A percentile compares a stretch with the other conserved stretches of the same genome.
These are phyloP conservation scores for Fonsecaea pugnacius DNA, from an alignment of 2,329 filamentous ascomycete genomes.

Conservation along the genomic window DNA sequence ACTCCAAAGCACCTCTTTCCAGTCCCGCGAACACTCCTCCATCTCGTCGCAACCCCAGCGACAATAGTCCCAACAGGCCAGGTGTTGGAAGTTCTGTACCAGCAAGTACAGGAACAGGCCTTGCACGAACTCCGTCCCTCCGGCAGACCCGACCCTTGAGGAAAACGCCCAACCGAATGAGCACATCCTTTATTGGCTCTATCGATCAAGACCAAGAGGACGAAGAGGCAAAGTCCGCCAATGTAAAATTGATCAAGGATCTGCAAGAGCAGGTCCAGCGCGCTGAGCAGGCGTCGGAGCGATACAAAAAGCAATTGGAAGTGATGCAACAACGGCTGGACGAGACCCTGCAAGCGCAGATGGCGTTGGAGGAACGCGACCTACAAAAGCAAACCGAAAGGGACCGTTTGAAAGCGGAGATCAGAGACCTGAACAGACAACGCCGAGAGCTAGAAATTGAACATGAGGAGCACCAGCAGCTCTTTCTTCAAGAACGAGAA, in stretches of 20 bases:
- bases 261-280: conserved; percentile 80
- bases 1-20: conserved; percentile 31
- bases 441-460: conserved; percentile 90
- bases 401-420: conserved; percentile 79
- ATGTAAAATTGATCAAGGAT: conserved; percentile 72
- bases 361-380: conserved; percentile 80
- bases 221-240: conserved; percentile 77
- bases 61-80: conserved; percentile 31
- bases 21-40: conserved; percentile 30
- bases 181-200: conserved; percentile 34
- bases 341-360: conserved; percentile 80
- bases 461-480: conserved; percentile 85
- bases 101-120: conserved; percentile 62
- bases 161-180: conserved; percentile 44
- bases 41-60: conserved; percentile 38
- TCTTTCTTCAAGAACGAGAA: conserved; percentile 89
- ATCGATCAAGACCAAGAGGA: conserved; percentile 58
- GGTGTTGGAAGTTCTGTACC: conserved; percentile 25
- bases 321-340: conserved; percentile 85
- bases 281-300: conserved; percentile 76
- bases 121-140: conserved; percentile 62
- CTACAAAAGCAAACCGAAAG: conserved; percentile 86
- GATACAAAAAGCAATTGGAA: conserved; percentile 81
- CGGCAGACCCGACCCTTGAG: conserved; percentile 44
- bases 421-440: conserved; percentile 79